Conservation (phyloP, 2,329 filamentous ascomycete species). For the Bipolaris bicolor region DNA sequence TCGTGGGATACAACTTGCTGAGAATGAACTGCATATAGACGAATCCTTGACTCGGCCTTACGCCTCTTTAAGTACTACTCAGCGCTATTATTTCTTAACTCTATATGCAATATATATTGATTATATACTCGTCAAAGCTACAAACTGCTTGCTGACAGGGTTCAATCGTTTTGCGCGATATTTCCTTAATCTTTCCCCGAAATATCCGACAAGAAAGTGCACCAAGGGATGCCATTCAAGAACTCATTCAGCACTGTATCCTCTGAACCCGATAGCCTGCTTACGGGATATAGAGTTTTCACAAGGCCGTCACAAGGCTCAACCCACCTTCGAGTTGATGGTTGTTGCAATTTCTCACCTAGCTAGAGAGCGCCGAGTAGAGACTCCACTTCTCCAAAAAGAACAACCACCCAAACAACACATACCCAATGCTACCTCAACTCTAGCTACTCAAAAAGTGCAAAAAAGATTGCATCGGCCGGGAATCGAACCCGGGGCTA, state of each 20-base stretch:
- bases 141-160: background rate
- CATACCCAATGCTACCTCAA: too few relatives aligned
- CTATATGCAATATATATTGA: background rate
- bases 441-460: too few relatives aligned
- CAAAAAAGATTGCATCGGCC: slow-evolving; percentile 28
- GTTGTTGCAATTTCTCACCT: too few relatives aligned
- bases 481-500: slow-evolving; percentile 41
- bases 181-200: background rate
- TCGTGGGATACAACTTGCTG: background rate
- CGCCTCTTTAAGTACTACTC: background rate
- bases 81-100: background rate
- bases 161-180: background rate
- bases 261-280: background rate
- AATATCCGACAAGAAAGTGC: background rate
- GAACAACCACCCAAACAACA: too few relatives aligned
- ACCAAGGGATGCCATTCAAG: background rate
- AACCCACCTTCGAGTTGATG: background rate
- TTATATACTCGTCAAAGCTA: too few relatives aligned
- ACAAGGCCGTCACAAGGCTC: background rate
- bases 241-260: background rate
- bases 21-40: background rate
- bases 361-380: background rate
- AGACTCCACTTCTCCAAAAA: background rate
- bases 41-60: background rate
- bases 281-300: background rate